These are phyloP conservation scores for Pythium rishiriense DNA, from an alignment of 352 stramenopile species.

Conservation along the genomic window DNA sequence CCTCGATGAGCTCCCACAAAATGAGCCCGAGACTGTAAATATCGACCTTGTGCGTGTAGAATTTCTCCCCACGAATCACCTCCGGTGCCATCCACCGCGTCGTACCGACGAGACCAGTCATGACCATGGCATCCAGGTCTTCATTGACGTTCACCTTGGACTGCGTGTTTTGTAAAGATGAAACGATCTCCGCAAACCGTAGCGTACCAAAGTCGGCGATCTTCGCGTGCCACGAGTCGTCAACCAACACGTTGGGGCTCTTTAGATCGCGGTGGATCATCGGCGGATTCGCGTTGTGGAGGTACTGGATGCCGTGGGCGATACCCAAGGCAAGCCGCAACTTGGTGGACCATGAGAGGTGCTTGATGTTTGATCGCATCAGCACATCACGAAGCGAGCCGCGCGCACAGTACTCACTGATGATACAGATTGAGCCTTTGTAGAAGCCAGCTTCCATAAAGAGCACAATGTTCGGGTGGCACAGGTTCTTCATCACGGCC, in stretches of 20 bases:
- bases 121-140: conserved; percentile 45
- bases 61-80: conserved; percentile 83
- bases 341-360: conserved; percentile 81
- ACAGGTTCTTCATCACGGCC: conserved; percentile 78
- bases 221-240: conserved; percentile 89
- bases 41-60: conserved; percentile 89
- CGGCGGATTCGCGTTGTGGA: conserved; percentile 86
- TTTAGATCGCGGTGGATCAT: conserved; percentile 93
- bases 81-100: conserved; percentile 90
- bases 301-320: conserved; percentile 87
- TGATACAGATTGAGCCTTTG: conserved; percentile 90
- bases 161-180: conserved; percentile 51
- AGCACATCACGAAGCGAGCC: conserved; percentile 96
- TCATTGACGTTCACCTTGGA: conserved; percentile 21
- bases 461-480: conserved; percentile 85
- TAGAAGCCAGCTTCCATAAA: conserved; percentile 90
- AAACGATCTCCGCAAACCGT: conserved; percentile 86
- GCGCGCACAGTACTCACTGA: conserved; percentile 95
- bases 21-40: conserved; percentile 89
- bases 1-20: conserved; percentile 87
- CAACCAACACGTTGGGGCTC: conserved; percentile 88
- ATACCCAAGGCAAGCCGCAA: conserved; percentile 76
- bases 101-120: conserved; percentile 87
- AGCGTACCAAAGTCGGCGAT: conserved; percentile 90
- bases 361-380: conserved; percentile 63